Evolutionary conservation across 805 yeast species (phyloP), one percentile per base, ranked within the genome.

Genomic region (Jamesozyma piceae): DNA sequence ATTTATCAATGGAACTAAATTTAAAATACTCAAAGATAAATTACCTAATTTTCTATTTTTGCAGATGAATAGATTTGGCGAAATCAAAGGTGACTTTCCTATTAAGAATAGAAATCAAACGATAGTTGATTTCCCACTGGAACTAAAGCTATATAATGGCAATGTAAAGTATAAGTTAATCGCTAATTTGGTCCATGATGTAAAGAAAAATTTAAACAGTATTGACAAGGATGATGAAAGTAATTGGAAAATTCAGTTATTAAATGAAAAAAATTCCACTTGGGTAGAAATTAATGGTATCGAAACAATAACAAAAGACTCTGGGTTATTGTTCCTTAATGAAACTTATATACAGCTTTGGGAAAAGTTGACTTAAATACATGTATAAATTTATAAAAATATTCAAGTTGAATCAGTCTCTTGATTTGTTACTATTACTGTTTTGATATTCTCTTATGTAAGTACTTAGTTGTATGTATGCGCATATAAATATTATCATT

Each of bases 291-390:
- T 84, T 13, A 68, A 73, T 39, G 79, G 82, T 52, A 60, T 76
- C 39, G 54, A 62, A 11, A 69, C 75, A 1, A 67, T 62, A 29
- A 56, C 57, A 13, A 69, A 73, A 19, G 78, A 78, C 31, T 66
- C 66, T 40, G 87, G 80, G 47, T 63, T 82, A 33, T 51, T 85
- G 43, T 79, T 82, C 52, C 57, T 83, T 26, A 68, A 71, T 32
- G 84, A 81, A 50, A 72, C 76, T 28, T 77, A 74, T 58, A 62
- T 85, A 21, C 90, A 83, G 58, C 63, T 84, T 10, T 82, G 92
- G 89, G 71, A 74, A 47, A 60, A 57, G 38, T 42, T 43, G 19
- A 13, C 13, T 3, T 35, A 27, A 17, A 31, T 17, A 24, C n/a
- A n/a, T n/a, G n/a, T n/a, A n/a, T n/a, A n/a, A n/a, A n/a, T n/a